These are phyloP conservation scores for Exophiala sideris DNA, from an alignment of 2,329 filamentous ascomycete species.

Conservation along the genomic window DNA sequence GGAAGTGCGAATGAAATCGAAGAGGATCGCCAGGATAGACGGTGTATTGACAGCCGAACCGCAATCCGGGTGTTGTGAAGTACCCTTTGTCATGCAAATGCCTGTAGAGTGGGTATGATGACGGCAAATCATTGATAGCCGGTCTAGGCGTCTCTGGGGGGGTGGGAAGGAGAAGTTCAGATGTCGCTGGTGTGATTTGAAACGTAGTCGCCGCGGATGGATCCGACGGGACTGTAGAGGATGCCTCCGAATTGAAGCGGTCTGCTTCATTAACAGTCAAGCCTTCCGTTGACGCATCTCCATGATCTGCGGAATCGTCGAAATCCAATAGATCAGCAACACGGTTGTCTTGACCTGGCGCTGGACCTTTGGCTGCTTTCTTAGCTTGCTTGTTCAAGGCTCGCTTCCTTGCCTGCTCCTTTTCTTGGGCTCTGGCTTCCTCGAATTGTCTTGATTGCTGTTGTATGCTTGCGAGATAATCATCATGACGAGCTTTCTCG, in stretches of 20 bases:
- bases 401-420: constrained; percentile 49
- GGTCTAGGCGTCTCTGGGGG: constrained; percentile 27
- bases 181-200: constrained; percentile 50
- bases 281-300: constrained; percentile 7
- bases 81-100: constrained; percentile 77
- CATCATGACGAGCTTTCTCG: constrained; percentile 55
- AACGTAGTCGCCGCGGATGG: constrained; percentile 6
- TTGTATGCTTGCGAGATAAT: constrained; percentile 58
- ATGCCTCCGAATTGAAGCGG: not conserved
- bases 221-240: constrained; percentile 1
- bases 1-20: constrained; percentile 91
- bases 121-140: constrained; percentile 37
- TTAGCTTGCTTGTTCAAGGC: constrained; percentile 50
- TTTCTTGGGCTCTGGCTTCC: constrained; percentile 44
- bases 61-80: constrained; percentile 85
- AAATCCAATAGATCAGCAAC: constrained; percentile 5
- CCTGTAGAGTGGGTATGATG: constrained; percentile 71
- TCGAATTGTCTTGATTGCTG: constrained; percentile 54
- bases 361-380: constrained; percentile 30
- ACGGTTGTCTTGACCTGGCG: not conserved
- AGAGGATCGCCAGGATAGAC: constrained; percentile 94
- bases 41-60: constrained; percentile 91
- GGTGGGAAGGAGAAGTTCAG: constrained; percentile 44
- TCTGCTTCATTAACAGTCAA: not conserved
- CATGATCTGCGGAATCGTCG: constrained; percentile 8